Evolutionary conservation across 306 rosid genomes (phyloP).

Genomic region (Citrullus colocynthis): DNA sequence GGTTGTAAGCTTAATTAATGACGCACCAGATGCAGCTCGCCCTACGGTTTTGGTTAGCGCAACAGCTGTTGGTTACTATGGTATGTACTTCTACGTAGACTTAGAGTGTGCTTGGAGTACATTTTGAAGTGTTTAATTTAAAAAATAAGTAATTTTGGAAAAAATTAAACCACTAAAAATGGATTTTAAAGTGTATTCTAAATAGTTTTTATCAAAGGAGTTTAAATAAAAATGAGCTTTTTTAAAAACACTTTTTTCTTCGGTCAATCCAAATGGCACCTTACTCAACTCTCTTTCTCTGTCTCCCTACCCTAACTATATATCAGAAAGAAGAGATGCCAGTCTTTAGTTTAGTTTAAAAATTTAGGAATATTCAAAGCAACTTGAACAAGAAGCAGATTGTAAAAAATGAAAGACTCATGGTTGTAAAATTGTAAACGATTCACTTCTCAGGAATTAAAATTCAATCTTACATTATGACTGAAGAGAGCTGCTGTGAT

Average conservation of each 20-base stretch:
- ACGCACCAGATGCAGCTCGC: conserved; percentile 55
- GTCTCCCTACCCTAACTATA: not conserved
- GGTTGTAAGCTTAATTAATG: conserved; percentile 72
- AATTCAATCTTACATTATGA: not conserved
- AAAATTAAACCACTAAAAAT: no score
- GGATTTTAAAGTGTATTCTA: no score
- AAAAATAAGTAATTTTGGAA: no score
- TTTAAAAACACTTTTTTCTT: no score
- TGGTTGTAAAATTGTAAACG: not conserved
- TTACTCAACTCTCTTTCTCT: not conserved
- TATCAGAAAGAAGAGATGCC: not conserved
- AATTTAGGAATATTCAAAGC: not conserved
- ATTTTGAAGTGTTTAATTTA: no score
- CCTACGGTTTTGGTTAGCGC: conserved; percentile 85
- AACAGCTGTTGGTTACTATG: conserved; percentile 94
- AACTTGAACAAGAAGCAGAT: not conserved
- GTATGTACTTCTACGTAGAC: conserved; percentile 25
- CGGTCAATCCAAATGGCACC: no score
- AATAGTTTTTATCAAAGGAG: no score
- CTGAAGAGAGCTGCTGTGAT: not conserved
- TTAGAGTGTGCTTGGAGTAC: not conserved
- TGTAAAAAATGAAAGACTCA: not conserved
- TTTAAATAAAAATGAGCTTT: no score
- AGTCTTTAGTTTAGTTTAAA: not conserved
- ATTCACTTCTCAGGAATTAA: not conserved